Base-by-base conservation (phyloP, 1,284 basidiomycete genomes). In the Chiua sp. region DNA sequence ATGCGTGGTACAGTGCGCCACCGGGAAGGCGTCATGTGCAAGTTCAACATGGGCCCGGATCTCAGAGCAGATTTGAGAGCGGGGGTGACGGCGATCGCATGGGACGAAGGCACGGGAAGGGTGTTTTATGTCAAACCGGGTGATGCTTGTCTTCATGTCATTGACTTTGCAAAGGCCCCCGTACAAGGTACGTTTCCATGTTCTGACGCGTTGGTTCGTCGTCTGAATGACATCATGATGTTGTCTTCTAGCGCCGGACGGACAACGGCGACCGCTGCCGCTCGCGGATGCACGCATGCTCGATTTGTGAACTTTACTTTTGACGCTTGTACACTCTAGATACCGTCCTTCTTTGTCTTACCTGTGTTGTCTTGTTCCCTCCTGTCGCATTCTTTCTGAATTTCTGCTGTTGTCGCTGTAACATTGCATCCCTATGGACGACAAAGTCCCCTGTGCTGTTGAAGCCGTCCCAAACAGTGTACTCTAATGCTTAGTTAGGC, bases 51-150 rank as follows among this genome's bases (percentile, higher is more conserved):
- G 48, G 42, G 60, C 4, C 22, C 52, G 4, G 62, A 71, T 42
- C 56, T 77, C 12, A 57, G 63, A 1, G 42, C 54, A 2, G 63
- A 65, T 20, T 49, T 77, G 56, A 51, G 60, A 22, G 30, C 60
- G 7, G 74, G 74, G 32, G 59, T 75, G 33, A 68, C 61, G 18
- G 66, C 76, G 30, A 69, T 79, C 35, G 73, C 77, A 15, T 81
- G 80, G 79, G 81, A 81, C 63, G 81, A 81, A 63, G 74, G 73
- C 30, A 77, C 75, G 3, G 81, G 81, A 11, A 70, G 80, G 10
- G 67, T 81, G 12, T 74, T 77, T 58, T 69, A 80, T 12, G 75
- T 74, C 44, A 68, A 68, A 23, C 68, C 69, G 15, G 64, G 68
- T 4, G 69, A 75, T 48, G 59, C 61, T 4, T 46, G 59, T 16